Percentiles rank a stretch among this genome's conserved stretches.
These are phyloP conservation scores for Clonostachys byssicola DNA, from an alignment of 2,329 filamentous ascomycete species.

Conservation along the genomic window DNA sequence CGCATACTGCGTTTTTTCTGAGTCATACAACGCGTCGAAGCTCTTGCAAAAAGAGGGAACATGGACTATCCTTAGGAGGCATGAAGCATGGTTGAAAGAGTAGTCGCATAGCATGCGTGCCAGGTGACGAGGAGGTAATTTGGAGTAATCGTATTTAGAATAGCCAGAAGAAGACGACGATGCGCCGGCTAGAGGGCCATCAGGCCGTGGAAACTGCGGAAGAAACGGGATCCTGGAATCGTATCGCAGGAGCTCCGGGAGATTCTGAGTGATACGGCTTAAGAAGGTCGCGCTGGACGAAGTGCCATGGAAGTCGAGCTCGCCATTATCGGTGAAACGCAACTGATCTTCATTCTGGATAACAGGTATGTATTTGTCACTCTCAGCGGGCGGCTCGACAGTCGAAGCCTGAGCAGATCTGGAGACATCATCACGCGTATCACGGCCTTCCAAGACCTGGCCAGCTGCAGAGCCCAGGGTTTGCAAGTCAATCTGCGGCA, in stretches of 20 bases:
- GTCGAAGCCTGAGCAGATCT: conserved; percentile 9
- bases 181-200: conserved; percentile 56
- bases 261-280: conserved; percentile 80
- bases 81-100: conserved; percentile 52
- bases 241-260: conserved; percentile 70
- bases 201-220: conserved; percentile 41
- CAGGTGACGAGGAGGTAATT: conserved; percentile 64
- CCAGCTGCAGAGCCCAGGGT: conserved; percentile 74
- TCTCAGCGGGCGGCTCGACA: conserved; percentile 39
- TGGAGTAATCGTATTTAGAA: conserved; percentile 58
- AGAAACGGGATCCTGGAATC: conserved; percentile 59
- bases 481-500: conserved; percentile 81
- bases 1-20: conserved; percentile 55
- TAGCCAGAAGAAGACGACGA: conserved; percentile 61
- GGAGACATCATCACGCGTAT: conserved; percentile 42
- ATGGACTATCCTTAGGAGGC: conserved; percentile 68
- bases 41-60: conserved; percentile 74
- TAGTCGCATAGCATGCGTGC: conserved; percentile 50
- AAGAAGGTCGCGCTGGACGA: conserved; percentile 91
- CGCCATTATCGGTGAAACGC: conserved; percentile 87
- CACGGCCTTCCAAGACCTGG: conserved; percentile 58
- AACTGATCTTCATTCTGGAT: conserved; percentile 87
- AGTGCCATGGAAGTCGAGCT: conserved; percentile 93
- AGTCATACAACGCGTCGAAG: conserved; percentile 75
- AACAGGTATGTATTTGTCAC: conserved; percentile 85